Evolutionary conservation across 768 basidiomycete species (phyloP), one percentile per base, ranked within the genome.

Genomic region (Tricholoma terreum): DNA sequence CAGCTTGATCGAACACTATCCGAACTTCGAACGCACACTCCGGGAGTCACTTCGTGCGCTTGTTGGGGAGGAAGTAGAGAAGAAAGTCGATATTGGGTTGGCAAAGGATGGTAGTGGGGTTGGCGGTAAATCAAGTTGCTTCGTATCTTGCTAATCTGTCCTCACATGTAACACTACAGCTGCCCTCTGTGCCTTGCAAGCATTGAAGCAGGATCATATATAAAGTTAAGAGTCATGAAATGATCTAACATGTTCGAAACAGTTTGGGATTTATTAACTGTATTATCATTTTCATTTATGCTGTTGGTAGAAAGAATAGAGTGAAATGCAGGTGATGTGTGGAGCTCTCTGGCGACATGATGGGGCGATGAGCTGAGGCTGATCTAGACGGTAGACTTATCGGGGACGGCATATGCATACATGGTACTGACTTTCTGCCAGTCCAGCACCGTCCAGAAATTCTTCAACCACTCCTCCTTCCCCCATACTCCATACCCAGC

Each of bases 51-150:
- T 99, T 51, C 76, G 82, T n/a, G 68, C 74, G 3, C 67, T 98
- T 19, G 84, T 98, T 2, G 96, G 96, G 2, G 77, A 83, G 38
- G 85, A 90, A 31, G 85, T 90, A 6, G 93, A 95, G 76, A 78
- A 84, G 65, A 77, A 84, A 30, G 85, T 97, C 0, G 81, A 87
- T 50, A 90, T 98, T 64, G 96, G 93, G 35, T 69, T 98, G 69
- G 97, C 97, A 4, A 98, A 97, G 72, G 97, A 99, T 64, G 97
- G 97, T 11, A 95, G 92, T 66, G 97, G 96, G 35, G 94, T 94
- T 40, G 97, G 97, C 67, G 96, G 95, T 97, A 71, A 34, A 50
- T 35, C n/a, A 15, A 15, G 40, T 21, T 46, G 51, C 46, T 36
- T 56, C 31, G 38, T 45, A 56, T 14, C 15, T 36, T 48, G 45